Evolutionary conservation across 805 yeast species (phyloP), one percentile per base, ranked within the genome.

Genomic region (Sugiyamaella mastotermitis): DNA sequence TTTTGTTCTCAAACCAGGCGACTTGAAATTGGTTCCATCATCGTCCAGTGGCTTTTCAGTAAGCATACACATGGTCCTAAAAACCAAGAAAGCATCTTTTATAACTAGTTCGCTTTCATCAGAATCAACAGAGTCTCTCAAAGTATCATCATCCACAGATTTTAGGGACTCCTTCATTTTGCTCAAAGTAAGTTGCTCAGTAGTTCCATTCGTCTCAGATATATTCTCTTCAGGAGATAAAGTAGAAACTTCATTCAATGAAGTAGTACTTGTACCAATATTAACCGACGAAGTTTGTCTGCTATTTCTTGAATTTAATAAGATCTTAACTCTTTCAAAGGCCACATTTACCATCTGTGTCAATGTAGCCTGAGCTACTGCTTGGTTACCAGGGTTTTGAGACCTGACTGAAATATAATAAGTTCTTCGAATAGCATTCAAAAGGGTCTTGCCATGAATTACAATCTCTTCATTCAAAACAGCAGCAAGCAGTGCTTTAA

Each of bases 51-150:
- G 72, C 60, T 92, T 92, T 33, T 84, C 83, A 2, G 97, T 83
- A 13, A 92, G 72, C 55, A 86, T 87, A 58, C 96, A 84, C 92
- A 92, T 83, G 1, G 97, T 90, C 56, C 99, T 75, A 61, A 92
- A 87, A 3, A 92, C 74, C 42, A 92, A 68, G 54, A 88, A 90
- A 0, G 97, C 97, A 58, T 92, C 99, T 52, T 86, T 88, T 14
- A 85, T 78, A 1, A 71, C 75, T 23, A 80, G 59, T 42, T 84
- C 94, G 46, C 75, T 77, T 42, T 78, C 85, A 36, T 70, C 73
- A 26, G 65, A 70, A 7, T 27, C 17, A 34, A 57, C 57, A 2
- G 62, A 68, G 33, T 58, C 65, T 62, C 56, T 59, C 5, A 55
- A 58, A 3, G 50, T 58, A 13, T 50, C 62, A 35, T 56, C 67